phyloP scores from a whole-genome alignment of 805 yeast species.

The Kockiozyma suomiensis region DNA sequence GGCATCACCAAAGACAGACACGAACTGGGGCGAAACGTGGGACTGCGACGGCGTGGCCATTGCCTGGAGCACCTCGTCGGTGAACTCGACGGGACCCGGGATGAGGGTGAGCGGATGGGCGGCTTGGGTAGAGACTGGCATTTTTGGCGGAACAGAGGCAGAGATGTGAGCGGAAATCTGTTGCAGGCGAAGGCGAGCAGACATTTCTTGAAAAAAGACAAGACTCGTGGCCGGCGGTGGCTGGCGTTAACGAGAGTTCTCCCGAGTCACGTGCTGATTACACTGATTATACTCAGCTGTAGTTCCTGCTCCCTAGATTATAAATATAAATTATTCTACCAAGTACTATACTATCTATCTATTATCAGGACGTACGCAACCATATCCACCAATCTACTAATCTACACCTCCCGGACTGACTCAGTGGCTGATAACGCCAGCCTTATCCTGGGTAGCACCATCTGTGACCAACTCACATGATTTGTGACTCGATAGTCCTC shows the following conservation, averaged over 20 bases:
- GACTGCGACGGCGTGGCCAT: slow-evolving; percentile 82
- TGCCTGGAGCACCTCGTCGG: slow-evolving; percentile 75
- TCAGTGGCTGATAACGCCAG: not conserved
- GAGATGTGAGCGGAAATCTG: slow-evolving; percentile 22
- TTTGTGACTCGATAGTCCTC: slow-evolving; percentile 2
- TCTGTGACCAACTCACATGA: not conserved
- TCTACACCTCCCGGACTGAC: not conserved
- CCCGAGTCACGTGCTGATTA: not conserved
- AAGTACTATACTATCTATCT: too few species aligned
- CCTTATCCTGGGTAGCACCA: not conserved
- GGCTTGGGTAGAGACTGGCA: slow-evolving; percentile 23
- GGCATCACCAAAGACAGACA: slow-evolving; percentile 68
- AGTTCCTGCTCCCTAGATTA: not conserved
- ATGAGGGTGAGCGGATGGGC: slow-evolving; percentile 56
- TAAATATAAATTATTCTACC: too few species aligned
- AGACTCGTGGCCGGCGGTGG: not conserved
- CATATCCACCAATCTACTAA: too few species aligned
- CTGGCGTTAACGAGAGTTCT: not conserved
- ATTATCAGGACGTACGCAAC: too few species aligned
- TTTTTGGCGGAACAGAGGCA: not conserved
- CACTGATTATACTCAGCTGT: not conserved
- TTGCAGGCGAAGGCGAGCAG: slow-evolving; percentile 19
- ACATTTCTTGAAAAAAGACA: not conserved
- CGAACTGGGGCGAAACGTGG: slow-evolving; percentile 87
- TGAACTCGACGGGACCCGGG: slow-evolving; percentile 83